Conservation (phyloP, 2,329 filamentous ascomycete species). For the Neonectria neomacrospora region DNA sequence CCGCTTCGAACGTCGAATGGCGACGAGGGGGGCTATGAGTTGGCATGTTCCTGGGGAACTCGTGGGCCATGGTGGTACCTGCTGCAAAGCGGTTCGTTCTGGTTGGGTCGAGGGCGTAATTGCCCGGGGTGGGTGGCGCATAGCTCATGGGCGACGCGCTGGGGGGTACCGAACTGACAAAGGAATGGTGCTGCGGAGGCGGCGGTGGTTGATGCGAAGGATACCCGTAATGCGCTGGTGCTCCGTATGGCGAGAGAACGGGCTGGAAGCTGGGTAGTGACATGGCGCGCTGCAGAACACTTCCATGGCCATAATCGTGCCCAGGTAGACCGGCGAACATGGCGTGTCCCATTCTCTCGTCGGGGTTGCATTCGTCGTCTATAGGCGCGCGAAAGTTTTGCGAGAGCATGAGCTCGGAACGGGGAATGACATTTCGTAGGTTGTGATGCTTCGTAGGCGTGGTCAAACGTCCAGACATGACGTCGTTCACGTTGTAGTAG, state of each 20-base stretch:
- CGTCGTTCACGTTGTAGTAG: constrained; percentile 87
- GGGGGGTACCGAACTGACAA: constrained; percentile 29
- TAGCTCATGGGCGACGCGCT: constrained; percentile 30
- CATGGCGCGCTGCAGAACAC: constrained; percentile 43
- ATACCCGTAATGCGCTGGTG: constrained; percentile 26
- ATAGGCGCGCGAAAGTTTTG: constrained; percentile 75
- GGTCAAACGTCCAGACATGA: constrained; percentile 68
- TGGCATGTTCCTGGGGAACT: constrained; percentile 43
- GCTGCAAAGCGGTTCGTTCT: constrained; percentile 30
- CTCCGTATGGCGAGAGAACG: constrained; percentile 17
- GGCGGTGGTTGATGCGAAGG: constrained; percentile 18
- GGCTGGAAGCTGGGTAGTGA: constrained; percentile 39
- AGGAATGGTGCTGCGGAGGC: constrained; percentile 20
- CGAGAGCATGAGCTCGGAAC: constrained; percentile 66
- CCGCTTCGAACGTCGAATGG: constrained; percentile 35
- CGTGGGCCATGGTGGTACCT: constrained; percentile 31
- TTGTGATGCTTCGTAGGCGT: constrained; percentile 64
- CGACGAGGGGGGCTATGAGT: constrained; percentile 27
- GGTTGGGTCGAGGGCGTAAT: constrained; percentile 38
- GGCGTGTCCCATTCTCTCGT: constrained; percentile 15
- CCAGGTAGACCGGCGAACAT: constrained; percentile 27
- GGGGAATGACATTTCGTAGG: constrained; percentile 60
- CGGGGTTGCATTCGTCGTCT: constrained; percentile 61
- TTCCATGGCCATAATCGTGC: constrained; percentile 30
- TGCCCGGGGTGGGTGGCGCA: constrained; percentile 27